Evolutionary conservation across 106 monocot species (phyloP).

Genomic region (Posidonia australis): DNA sequence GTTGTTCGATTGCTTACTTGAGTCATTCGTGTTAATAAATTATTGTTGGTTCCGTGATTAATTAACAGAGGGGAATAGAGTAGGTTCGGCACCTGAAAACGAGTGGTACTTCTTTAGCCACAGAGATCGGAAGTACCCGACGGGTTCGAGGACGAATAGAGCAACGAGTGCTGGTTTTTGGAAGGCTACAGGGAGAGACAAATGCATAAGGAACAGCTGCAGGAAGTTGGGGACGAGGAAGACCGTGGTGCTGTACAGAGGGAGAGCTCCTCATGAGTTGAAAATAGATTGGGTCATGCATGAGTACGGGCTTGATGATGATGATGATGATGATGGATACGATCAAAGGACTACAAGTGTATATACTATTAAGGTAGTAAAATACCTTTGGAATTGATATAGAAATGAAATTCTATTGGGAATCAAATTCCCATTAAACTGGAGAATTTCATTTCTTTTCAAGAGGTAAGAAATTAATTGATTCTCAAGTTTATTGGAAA

Average conservation of each 20-base stretch:
- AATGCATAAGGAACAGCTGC: constrained; percentile 63
- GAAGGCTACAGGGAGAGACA: constrained; percentile 97
- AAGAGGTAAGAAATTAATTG: no score
- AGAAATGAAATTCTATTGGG: no score
- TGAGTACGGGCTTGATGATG: constrained; percentile 83
- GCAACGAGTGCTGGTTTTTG: constrained; percentile 89
- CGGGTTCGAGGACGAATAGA: constrained; percentile 81
- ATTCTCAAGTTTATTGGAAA: no score
- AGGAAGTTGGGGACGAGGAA: constrained; percentile 91
- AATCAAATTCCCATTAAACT: no score
- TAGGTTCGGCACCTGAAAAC: constrained; percentile 67
- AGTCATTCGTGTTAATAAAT: no score
- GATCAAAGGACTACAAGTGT: no score
- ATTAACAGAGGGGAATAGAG: constrained; percentile 78
- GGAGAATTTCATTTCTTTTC: no score
- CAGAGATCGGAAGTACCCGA: constrained; percentile 95
- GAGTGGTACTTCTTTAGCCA: constrained; percentile 99
- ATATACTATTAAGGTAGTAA: no score
- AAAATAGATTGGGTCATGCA: constrained; percentile 99
- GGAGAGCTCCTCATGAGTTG: constrained; percentile 87
- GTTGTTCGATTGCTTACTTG: no score
- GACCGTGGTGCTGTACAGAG: constrained; percentile 90
- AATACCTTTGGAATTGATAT: no score
- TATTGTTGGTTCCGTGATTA: no score
- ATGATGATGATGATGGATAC: no score